Percentiles rank a stretch among this genome's conserved stretches.
Evolutionary conservation across 495 filamentous ascomycete genomes (phyloP).

Genomic region (Aspergillus affinis): DNA sequence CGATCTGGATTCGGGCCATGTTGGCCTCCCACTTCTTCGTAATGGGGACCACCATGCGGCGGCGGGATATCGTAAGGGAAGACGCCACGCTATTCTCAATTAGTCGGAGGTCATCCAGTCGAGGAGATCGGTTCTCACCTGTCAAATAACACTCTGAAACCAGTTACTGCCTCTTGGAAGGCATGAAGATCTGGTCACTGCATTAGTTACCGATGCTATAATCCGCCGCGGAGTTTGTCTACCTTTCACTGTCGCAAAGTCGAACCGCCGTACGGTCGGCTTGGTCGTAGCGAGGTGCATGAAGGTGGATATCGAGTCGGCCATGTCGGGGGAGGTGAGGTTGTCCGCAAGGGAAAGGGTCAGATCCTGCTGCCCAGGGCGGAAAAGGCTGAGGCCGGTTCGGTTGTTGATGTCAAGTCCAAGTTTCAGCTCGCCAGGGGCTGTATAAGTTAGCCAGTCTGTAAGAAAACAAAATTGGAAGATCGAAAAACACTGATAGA

Average conservation of each 20-base stretch:
- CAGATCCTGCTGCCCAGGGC: slow-evolving; percentile 64
- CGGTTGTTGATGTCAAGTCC: slow-evolving; percentile 56
- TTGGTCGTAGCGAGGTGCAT: slow-evolving; percentile 44
- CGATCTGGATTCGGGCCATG: slow-evolving; percentile 71
- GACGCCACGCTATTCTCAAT: slow-evolving; percentile 41
- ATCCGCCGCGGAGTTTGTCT: slow-evolving; percentile 10
- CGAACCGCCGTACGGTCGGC: slow-evolving; percentile 43
- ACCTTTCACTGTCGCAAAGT: slow-evolving; percentile 44
- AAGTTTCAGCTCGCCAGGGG: slow-evolving; percentile 69
- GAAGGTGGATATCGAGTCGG: slow-evolving; percentile 53
- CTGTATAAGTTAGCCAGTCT: slow-evolving; percentile 22
- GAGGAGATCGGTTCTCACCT: slow-evolving; percentile 35
- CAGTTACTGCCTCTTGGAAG: slow-evolving; percentile 76
- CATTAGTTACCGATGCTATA: slow-evolving; percentile 26
- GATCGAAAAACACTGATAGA: too few species aligned
- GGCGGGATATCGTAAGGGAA: slow-evolving; percentile 77
- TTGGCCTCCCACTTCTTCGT: slow-evolving; percentile 87
- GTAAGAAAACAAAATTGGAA: background rate
- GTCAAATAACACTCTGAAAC: slow-evolving; percentile 74
- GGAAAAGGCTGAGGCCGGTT: slow-evolving; percentile 61
- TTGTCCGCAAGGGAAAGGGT: slow-evolving; percentile 68
- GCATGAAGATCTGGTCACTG: slow-evolving; percentile 63
- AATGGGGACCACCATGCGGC: slow-evolving; percentile 83
- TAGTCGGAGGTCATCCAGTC: background rate
- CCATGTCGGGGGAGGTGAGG: slow-evolving; percentile 54